phyloP scores from a whole-genome alignment of 2,329 filamentous ascomycete genomes.

The Fusarium luffae region DNA sequence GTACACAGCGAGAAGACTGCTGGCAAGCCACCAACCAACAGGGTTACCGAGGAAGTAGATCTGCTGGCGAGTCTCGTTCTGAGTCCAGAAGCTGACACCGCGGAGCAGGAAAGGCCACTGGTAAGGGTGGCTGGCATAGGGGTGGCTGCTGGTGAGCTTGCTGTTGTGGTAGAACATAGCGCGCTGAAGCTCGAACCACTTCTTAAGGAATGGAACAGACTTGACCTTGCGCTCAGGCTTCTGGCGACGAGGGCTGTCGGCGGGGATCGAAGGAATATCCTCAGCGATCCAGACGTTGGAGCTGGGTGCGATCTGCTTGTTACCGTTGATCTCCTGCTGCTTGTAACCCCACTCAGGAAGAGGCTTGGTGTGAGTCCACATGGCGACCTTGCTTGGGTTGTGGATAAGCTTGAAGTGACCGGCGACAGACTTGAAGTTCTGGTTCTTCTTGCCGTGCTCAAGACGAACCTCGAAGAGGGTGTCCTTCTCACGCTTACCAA shows the following conservation, averaged over 20 bases:
- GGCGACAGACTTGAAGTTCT: conserved; percentile 90
- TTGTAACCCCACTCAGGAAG: conserved; percentile 98
- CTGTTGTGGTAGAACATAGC: conserved; percentile 99
- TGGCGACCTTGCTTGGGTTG: conserved; percentile 92
- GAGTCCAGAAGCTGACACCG: conserved; percentile 99
- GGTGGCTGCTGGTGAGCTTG: conserved; percentile 95
- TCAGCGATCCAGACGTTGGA: conserved; percentile 97
- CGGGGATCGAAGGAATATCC: conserved; percentile 82
- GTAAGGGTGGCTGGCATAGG: conserved; percentile 93
- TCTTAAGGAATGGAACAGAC: conserved; percentile 85
- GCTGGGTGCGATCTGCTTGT: conserved; percentile 90
- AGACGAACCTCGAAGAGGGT: conserved; percentile 93
- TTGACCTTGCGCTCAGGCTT: conserved; percentile 85
- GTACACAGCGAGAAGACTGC: conserved; percentile 91
- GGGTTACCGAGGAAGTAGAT: conserved; percentile 99
- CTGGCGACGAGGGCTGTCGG: conserved; percentile 76
- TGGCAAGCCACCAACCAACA: conserved; percentile 95
- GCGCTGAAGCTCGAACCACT: conserved; percentile 96
- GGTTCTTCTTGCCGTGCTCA: conserved; percentile 81
- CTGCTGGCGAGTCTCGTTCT: conserved; percentile 92
- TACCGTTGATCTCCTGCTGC: conserved; percentile 99
- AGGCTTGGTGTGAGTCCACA: conserved; percentile 97
- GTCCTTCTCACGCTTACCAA: conserved; percentile 81
- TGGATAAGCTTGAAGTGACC: conserved; percentile 97
- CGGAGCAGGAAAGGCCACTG: conserved; percentile 98